Evolutionary conservation across 768 basidiomycete species (phyloP).

Genomic region (Naematelia encephala): DNA sequence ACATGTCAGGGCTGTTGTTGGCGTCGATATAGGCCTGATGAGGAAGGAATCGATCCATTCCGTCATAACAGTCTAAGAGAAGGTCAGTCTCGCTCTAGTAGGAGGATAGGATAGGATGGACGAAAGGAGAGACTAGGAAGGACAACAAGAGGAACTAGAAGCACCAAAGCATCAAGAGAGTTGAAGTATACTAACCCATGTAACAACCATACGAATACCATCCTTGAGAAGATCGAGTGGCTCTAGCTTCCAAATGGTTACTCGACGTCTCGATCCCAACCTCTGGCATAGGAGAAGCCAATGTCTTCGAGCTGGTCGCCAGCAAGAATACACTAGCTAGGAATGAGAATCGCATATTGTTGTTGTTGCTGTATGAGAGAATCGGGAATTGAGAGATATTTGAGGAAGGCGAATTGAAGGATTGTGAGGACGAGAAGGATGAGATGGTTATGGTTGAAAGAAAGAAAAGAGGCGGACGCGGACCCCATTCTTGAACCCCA

Average conservation of each 20-base stretch:
- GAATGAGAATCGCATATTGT: neutral
- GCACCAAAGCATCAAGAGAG: neutral
- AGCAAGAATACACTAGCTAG: neutral
- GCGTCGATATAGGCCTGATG: conserved; percentile 15
- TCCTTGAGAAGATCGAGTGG: conserved; percentile 14
- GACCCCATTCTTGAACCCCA: no score
- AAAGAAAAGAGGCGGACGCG: no score
- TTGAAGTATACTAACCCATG: conserved; percentile 12
- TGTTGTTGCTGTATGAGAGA: no score
- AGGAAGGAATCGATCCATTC: conserved; percentile 28
- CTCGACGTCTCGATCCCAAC: neutral
- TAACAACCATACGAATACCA: conserved; percentile 33
- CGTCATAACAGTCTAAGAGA: conserved; percentile 22
- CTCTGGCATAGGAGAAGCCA: neutral
- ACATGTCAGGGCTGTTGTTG: conserved; percentile 22
- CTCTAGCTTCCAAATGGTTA: conserved; percentile 12
- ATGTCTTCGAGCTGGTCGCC: neutral
- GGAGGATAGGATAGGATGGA: no score
- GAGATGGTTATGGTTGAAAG: no score
- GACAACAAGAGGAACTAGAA: no score
- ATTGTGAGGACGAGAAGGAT: no score
- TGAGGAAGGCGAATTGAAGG: no score
- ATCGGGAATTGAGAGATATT: no score
- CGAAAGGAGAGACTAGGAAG: no score
- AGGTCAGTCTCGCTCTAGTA: conserved; percentile 5